Evolutionary conservation across 345 rosid species (phyloP), one percentile per base, ranked within the genome.

Genomic region (Adansonia digitata): DNA sequence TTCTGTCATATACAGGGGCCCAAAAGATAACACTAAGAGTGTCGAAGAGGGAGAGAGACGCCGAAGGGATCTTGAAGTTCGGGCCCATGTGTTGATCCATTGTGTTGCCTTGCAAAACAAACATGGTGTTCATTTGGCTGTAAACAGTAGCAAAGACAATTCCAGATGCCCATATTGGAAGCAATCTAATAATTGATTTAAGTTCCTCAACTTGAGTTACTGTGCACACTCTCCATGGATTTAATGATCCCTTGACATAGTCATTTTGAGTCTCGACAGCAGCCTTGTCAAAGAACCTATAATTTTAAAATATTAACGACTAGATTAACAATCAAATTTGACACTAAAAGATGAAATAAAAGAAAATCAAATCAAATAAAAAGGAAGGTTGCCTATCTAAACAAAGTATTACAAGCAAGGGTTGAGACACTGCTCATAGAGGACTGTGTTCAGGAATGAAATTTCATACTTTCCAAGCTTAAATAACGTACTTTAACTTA

Each of bases 161-260:
- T 35, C 98, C 98, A 1, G 96, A 82, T 76, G 97, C 98, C 98
- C 94, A 94, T 49, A 94, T 71, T 4, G 96, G 98, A 13, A 90
- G 92, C 77, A 94, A 51, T 75, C 94, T 79, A 80, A 94, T 84
- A 69, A 94, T 49, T 8, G 97, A 82, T 76, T 94, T 92, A 13
- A 94, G 92, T 79, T 94, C 98, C 80, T 94, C 98, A 0, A 94
- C 92, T 84, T 94, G 96, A 11, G 98, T 94, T 17, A 93, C 94
- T 0, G 98, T 88, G 77, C 98, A 94, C 34, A 94, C 92, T 56
- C 81, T 85, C 98, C 98, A 94, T 5, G 89, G 86, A 59, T 89
- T 78, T 70, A 77, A 46, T 13, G 75, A 74, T 35, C 82, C 91
- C 75, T 91, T 89, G 69, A 72, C 42, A 9, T 75, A 74, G 39